Base-by-base conservation (phyloP, 768 basidiomycete genomes). In the Tulasnella sp. region DNA sequence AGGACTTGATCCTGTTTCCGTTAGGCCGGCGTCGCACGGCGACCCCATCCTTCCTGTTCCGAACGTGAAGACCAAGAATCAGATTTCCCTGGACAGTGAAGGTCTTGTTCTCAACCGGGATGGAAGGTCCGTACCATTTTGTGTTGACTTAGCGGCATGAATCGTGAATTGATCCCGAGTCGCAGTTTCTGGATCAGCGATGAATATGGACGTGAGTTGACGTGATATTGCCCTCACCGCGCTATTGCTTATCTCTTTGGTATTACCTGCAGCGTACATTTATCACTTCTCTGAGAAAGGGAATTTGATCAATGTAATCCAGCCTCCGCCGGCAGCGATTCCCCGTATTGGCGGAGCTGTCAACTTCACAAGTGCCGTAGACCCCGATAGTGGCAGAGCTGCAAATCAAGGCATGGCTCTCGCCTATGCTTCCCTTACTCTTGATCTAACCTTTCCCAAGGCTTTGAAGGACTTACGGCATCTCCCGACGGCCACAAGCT, bases 151-250 rank as follows among this genome's bases (percentile, higher is more conserved):
- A 36, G 19, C 44, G 36, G 40, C 42, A 8, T 16, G 46, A 27
- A 56, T 44, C 36, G 75, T 58, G 16, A 44, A 48, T 56, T 58
- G 27, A 76, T 24, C 31, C 46, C 21, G 27, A 3, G 19, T 8
- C 39, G 7, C 56, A 91, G 90, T 0, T 90, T 87, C 84, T 92
- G 90, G 91, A 86, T 89, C 42, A 90, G 89, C 82, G 92, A 92
- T 82, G 92, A 92, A 84, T 92, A 92, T 81, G 92, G 91, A 1
- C 46, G 76, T 77, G 24, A 62, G 46, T 19, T 56, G 34, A n/a
- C 31, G 38, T 12, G 27, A 38, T 68, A 40, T 71, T 48, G n/a
- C 2, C 14, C 62, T 71, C 19, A 14, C 16, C 16, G 31, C 36
- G 12, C 62, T 27, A 68, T 42, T 12, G 9, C 76, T 46, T 78